phyloP scores from a whole-genome alignment of 257 asterid genomes.

The Petunia axillaris region DNA sequence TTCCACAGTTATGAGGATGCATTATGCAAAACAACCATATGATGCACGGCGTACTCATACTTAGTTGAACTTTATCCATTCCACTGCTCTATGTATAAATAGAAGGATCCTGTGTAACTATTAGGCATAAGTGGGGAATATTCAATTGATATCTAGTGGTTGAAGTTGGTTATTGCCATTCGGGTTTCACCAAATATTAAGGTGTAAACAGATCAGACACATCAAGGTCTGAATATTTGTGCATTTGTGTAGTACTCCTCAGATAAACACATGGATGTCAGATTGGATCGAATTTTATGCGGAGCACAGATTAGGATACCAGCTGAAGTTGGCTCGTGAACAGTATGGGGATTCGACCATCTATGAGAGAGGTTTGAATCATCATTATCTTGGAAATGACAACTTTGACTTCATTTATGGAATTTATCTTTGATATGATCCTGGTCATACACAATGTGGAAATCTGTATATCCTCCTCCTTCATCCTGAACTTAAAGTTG shows the following conservation, averaged over 20 bases:
- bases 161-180: constrained; percentile 3
- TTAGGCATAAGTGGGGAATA: not conserved
- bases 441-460: not conserved
- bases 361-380: constrained; percentile 69
- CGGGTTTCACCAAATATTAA: not conserved
- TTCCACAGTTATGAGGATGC: not conserved
- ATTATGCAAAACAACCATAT: not conserved
- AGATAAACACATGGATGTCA: constrained; percentile 84
- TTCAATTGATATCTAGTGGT: constrained; percentile 1
- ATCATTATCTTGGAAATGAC: not conserved
- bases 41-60: not conserved
- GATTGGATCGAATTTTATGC: constrained; percentile 91
- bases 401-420: constrained; percentile 1
- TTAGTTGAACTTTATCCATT: not conserved
- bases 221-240: constrained; percentile 5
- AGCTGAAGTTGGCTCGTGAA: constrained; percentile 68
- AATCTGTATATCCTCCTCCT: constrained; percentile 12
- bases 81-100: not conserved
- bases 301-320: constrained; percentile 89
- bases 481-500: constrained; percentile 7
- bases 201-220: not conserved
- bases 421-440: not conserved
- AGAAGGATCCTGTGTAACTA: not conserved
- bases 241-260: constrained; percentile 81
- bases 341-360: constrained; percentile 84